Base-by-base conservation (phyloP, 2,329 filamentous ascomycete species). In the Neofusicoccum kwambonambiense region DNA sequence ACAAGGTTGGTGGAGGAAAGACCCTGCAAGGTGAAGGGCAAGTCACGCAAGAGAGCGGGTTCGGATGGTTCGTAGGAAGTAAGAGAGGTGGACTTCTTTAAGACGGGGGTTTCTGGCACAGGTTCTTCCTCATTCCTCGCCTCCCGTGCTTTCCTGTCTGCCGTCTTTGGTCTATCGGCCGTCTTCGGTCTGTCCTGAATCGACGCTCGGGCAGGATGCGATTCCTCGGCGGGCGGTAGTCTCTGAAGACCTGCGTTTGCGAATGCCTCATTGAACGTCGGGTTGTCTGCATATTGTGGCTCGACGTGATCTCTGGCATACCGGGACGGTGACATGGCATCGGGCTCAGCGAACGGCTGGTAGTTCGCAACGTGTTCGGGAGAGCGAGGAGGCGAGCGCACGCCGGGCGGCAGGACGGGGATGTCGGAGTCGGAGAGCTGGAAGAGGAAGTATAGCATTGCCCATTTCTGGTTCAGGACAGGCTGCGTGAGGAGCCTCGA, bases 381-480 rank as follows among this genome's bases (percentile, higher is more conserved):
- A 31, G 64, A 65, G 17, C 39, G 39, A 12, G 64, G 50, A 41
- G 56, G 51, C 11, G 62, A 62, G 60, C 42, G 35, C 1, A 58
- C 42, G 31, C 42, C 60, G 22, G 44, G 82, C 70, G n/a, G 81
- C 80, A 11, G 80, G 75, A 49, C 82, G 82, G 83, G 3, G 68
- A 69, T 37, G n/a, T 75, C 71, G 56, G 86, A 87, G 73, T 93
- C 90, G 67, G 91, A 88, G 54, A 97, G 85, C 71, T 92, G 89
- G 75, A 95, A 90, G 47, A 99, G 86, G 47, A 99, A 87, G 75
- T 96, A 96, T 19, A 99, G 83, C 69, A 99, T 97, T 3, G 91
- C 92, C 93, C 93, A 98, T 84, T 99, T 99, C 77, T 97, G 91
- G 72, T 91, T 90, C 50, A 99, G 84, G 5, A 98, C 93, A 0